Base-by-base conservation (phyloP, 768 basidiomycete species). In the Leccinum incarnatum region DNA sequence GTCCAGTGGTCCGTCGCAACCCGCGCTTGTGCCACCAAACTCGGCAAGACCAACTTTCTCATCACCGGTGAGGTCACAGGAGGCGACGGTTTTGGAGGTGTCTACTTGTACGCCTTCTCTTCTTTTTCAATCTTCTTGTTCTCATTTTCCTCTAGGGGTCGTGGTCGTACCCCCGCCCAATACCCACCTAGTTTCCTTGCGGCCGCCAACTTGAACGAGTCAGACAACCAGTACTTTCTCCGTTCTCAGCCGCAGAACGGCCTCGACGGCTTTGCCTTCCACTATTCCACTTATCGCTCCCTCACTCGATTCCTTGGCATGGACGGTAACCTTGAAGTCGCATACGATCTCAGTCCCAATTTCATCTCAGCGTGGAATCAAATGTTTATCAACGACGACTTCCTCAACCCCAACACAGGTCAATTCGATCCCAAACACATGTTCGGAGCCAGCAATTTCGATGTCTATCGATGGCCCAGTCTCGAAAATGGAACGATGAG, bases 11-110 rank as follows among this genome's bases (percentile, higher is more conserved):
- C 91, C 0, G 73, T 84, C 0, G 77, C 79, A 56, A 91, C 93
- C 1, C 82, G 92, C 45, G 76, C 79, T 10, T 96, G 95, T 69
- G 95, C 95, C 1, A 70, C 76, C 2, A 73, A 76, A 0, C 74
- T 92, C 15, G 85, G 85, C 54, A 97, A 97, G 78, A 81, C 77
- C 5, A 95, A 97, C 69, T 96, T 97, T 72, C 88, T 85, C 75
- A 94, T 97, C 64, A 78, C 92, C 1, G 95, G 95, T 48, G 95
- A 97, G 77, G 91, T 97, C 51, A 97, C 95, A 8, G 95, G 94
- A 78, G 95, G 94, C 57, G 87, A 97, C 74, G 86, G 85, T 2
- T 96, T 96, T 69, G 93, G 92, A 10, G 77, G 93, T 0, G 75
- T 96, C 11, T 97, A 96, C 74, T 75, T 91, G 91, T 90, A 68